A percentile compares a stretch with the other conserved stretches of the same genome.
These are phyloP conservation scores for Malassezia dermatis DNA, from an alignment of 1,284 basidiomycete genomes.

Conservation along the genomic window DNA sequence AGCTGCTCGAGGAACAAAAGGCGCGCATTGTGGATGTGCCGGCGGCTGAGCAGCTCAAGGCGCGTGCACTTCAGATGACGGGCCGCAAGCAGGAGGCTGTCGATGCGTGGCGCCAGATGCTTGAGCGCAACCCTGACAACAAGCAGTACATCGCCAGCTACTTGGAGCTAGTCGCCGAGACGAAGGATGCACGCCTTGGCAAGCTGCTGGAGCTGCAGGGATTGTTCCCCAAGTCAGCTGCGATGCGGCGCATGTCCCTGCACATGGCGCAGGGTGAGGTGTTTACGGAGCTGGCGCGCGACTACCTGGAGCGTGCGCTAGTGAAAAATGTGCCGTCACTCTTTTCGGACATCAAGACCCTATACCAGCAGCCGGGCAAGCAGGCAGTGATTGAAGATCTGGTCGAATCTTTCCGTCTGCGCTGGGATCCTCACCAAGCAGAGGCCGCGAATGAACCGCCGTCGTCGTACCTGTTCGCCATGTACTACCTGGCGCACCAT, in stretches of 20 bases:
- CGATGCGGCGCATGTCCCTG: slow-evolving; percentile 32
- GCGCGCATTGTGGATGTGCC: slow-evolving; percentile 46
- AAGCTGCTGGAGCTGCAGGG: slow-evolving; percentile 22
- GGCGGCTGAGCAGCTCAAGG: slow-evolving; percentile 21
- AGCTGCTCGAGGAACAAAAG: slow-evolving; percentile 20
- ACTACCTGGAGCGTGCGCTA: slow-evolving; percentile 65
- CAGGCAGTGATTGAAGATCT: slow-evolving; percentile 62
- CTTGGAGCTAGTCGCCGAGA: slow-evolving; percentile 60
- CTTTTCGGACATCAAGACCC: slow-evolving; percentile 80
- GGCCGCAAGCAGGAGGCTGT: slow-evolving; percentile 60
- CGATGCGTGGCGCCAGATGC: slow-evolving; percentile 65
- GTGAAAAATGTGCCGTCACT: slow-evolving; percentile 83
- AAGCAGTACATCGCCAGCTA: slow-evolving; percentile 60
- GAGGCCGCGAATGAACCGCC: slow-evolving; percentile 55
- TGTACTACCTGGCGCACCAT: slow-evolving; percentile 90
- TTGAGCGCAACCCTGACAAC: slow-evolving; percentile 77
- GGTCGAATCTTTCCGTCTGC: slow-evolving; percentile 46
- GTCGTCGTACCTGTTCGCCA: slow-evolving; percentile 80
- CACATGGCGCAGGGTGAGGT: slow-evolving; percentile 48
- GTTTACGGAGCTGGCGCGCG: slow-evolving; percentile 60
- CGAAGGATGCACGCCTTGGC: slow-evolving; percentile 16
- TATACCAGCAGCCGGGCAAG: slow-evolving; percentile 64
- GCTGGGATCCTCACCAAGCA: slow-evolving; percentile 24
- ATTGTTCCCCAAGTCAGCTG: slow-evolving; percentile 29
- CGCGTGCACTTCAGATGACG: slow-evolving; percentile 55